Evolutionary conservation across 2,329 filamentous ascomycete genomes (phyloP), one percentile per base, ranked within the genome.

Genomic region (Hypoxylon sp.): DNA sequence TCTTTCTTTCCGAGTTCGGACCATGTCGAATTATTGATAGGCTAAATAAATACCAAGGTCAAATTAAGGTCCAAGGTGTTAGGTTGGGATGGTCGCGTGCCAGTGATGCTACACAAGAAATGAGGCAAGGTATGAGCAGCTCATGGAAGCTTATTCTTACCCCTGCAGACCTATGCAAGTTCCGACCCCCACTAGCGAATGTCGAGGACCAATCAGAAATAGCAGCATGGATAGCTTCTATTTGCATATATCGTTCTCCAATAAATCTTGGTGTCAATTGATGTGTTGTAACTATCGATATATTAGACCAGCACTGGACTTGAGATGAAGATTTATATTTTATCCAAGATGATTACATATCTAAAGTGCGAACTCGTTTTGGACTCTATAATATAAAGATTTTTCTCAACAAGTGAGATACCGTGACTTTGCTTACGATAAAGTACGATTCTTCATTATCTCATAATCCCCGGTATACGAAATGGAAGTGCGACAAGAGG

Each of bases 1-100:
- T 72, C 73, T 72, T 69, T 85, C 80, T 70, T 83, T 85, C 52
- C 85, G 84, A 72, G 84, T 83, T 70, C 80, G 82, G 59, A 82
- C 84, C 85, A 87, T 86, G 3, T 51, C 60, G 58, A 77, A 60
- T 13, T 23, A n/a, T 43, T 2, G 19, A 45, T n/a, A 17, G 32
- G 19, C 4, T 21, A 30, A 48, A 13, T 21, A 23, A 30, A 4
- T 28, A 21, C 5, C n/a, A 48, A n/a, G 2, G 10, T n/a, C 30
- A 25, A 50, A n/a, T 23, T 7, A 13, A 25, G 30, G 28, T 43
- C 38, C 34, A 56, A 45, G 30, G 14, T 14, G 43, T 36, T n/a
- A 59, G 5, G 21, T 58, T 36, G 25, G 52, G 38, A 50, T 58
- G 52, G 46, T 66, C 25, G 66, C 17, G 59, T 63, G 65, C 32